phyloP scores from a whole-genome alignment of 768 basidiomycete genomes.

The Cystobasidium ongulense region DNA sequence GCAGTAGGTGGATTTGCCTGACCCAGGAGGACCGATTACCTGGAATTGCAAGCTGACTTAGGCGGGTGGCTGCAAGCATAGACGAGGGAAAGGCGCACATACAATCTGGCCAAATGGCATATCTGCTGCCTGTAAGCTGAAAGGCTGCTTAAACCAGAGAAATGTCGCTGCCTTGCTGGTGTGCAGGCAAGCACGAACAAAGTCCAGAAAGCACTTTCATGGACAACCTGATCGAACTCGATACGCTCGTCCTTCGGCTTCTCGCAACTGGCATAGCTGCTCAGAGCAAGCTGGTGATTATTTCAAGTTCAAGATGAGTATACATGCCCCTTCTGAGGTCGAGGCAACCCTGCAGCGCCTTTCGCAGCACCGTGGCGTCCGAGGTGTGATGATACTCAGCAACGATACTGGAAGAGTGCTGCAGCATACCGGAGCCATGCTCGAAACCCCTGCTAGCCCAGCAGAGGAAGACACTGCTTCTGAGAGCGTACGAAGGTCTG shows the following conservation, averaged over 20 bases:
- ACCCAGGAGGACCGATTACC: conserved; percentile 48
- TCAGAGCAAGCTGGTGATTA: not conserved
- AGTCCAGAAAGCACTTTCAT: not conserved
- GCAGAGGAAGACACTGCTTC: not conserved
- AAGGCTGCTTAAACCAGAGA: not conserved
- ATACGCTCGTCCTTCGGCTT: not conserved
- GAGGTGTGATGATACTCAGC: conserved; percentile 46
- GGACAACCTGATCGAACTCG: not conserved
- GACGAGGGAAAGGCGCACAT: not conserved
- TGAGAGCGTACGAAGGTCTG: not conserved
- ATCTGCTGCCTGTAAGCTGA: not conserved
- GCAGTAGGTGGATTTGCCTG: conserved; percentile 49
- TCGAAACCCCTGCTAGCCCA: not conserved
- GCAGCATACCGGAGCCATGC: conserved; percentile 35
- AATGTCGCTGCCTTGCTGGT: too few species aligned
- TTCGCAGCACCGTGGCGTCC: conserved; percentile 44
- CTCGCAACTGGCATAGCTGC: not conserved
- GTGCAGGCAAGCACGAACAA: not conserved
- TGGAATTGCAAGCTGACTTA: conserved; percentile 37
- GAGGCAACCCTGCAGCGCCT: conserved; percentile 44
- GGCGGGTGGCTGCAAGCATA: not conserved
- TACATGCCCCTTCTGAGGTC: conserved; percentile 42
- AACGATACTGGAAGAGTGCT: conserved; percentile 37
- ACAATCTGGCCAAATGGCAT: conserved; percentile 41
- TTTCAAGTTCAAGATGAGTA: not conserved